These are phyloP conservation scores for Excoecaria cochinchinensis DNA, from an alignment of 345 rosid genomes.

Conservation along the genomic window DNA sequence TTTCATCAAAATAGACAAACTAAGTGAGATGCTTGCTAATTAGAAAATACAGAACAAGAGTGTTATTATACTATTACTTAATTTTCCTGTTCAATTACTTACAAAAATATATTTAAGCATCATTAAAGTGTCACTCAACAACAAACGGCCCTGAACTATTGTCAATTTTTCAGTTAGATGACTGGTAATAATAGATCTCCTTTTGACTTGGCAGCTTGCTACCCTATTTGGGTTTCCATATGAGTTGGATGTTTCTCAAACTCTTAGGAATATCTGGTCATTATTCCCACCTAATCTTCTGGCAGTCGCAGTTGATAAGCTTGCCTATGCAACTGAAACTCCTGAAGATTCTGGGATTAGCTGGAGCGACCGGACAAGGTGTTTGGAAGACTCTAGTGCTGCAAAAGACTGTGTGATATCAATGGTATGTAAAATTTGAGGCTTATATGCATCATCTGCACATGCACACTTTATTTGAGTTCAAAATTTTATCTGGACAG, in stretches of 20 bases:
- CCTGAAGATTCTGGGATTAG: conserved; percentile 74
- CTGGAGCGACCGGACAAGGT: conserved; percentile 65
- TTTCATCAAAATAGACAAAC: background rate
- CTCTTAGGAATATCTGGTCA: conserved; percentile 59
- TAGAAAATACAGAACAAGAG: background rate
- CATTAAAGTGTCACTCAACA: background rate
- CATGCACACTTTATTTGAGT: background rate
- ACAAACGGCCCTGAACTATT: background rate
- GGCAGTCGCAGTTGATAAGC: conserved; percentile 52
- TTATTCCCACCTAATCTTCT: conserved; percentile 92
- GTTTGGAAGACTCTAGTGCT: conserved; percentile 44
- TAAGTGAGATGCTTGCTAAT: background rate
- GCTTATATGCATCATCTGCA: background rate
- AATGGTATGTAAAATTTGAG: conserved; percentile 47
- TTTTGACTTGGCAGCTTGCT: conserved; percentile 46
- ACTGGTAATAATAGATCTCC: conserved; percentile 15
- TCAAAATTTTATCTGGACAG: background rate
- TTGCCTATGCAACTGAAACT: conserved; percentile 63
- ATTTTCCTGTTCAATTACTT: background rate
- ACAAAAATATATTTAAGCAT: background rate
- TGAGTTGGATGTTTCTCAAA: conserved; percentile 16
- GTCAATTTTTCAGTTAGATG: background rate
- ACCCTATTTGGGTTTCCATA: conserved; percentile 70
- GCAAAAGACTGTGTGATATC: conserved; percentile 55
- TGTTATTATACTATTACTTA: background rate